A percentile compares a stretch with the other conserved stretches of the same genome.
These are phyloP conservation scores for Hapsidospora chrysogenum DNA, from an alignment of 495 filamentous ascomycete species.

Conservation along the genomic window DNA sequence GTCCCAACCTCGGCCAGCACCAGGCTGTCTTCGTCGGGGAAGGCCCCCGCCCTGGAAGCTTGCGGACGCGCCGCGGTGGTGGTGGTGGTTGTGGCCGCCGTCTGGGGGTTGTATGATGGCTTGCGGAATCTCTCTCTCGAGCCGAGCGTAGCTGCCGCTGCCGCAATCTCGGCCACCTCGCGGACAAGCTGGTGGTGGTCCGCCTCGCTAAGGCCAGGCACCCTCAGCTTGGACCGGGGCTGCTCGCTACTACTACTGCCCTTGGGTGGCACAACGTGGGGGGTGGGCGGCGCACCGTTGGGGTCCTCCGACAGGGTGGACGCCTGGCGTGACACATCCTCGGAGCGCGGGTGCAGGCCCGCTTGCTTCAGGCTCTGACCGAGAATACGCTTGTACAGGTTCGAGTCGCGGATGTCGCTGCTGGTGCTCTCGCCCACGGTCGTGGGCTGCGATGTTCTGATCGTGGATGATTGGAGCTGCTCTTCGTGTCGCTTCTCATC, in stretches of 20 bases:
- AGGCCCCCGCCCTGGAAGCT: conserved; percentile 19
- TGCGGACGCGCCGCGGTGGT: neutral
- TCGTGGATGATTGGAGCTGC: conserved; percentile 3
- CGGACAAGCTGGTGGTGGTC: conserved; percentile 67
- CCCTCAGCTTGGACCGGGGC: conserved; percentile 26
- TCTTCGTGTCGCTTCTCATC: conserved; percentile 66
- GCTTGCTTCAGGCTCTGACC: conserved; percentile 75
- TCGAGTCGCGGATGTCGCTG: conserved; percentile 57
- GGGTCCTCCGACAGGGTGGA: conserved; percentile 7
- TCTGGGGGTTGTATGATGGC: no score
- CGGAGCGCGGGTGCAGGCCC: conserved; percentile 36
- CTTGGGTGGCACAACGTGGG: conserved; percentile 61
- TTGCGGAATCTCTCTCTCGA: no score
- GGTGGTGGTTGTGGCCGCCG: neutral
- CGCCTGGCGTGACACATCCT: conserved; percentile 27
- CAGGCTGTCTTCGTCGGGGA: conserved; percentile 21
- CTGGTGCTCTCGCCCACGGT: conserved; percentile 24
- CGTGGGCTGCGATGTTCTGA: conserved; percentile 7
- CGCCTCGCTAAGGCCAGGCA: conserved; percentile 56
- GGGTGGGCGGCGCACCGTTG: conserved; percentile 25
- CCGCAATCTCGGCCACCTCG: conserved; percentile 80
- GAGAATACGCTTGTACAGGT: conserved; percentile 83
- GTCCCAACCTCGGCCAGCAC: conserved; percentile 29
- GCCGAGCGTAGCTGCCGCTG: conserved; percentile 77
- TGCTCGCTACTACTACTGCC: conserved; percentile 24